Conservation (phyloP, 345 rosid species). For the Excoecaria cochinchinensis region DNA sequence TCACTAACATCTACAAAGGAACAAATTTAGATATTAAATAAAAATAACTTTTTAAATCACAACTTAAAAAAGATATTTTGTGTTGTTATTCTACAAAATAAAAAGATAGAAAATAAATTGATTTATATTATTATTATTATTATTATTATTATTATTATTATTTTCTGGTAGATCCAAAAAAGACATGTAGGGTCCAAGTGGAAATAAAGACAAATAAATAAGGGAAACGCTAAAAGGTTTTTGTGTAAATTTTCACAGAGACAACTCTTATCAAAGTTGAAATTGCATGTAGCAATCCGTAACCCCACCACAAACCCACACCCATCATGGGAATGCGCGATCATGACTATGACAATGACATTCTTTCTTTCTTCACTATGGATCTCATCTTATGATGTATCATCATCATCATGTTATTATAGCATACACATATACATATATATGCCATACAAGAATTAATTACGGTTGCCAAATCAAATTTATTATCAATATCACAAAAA, state of each 20-base stretch:
- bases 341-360: conserved; percentile 1
- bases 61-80: no score
- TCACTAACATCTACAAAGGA: no score
- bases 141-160: no score
- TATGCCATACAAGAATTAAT: no score
- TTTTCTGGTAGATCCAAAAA: conserved; percentile 5
- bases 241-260: conserved; percentile 1
- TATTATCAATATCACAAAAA: no score
- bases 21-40: no score
- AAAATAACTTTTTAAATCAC: no score
- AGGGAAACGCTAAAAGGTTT: conserved; percentile 1
- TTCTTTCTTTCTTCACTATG: no score
- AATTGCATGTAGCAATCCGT: conserved; percentile 10
- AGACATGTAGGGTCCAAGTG: conserved; percentile 7
- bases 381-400: background rate
- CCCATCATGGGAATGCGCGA: conserved; percentile 6
- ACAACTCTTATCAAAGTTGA: conserved; percentile 11
- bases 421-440: background rate
- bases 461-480: no score
- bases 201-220: background rate
- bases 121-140: no score
- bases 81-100: no score
- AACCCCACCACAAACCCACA: background rate
- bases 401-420: background rate
- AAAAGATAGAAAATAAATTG: no score